These are phyloP conservation scores for Alternaria triticimaculans DNA, from an alignment of 2,329 filamentous ascomycete genomes.

Conservation along the genomic window DNA sequence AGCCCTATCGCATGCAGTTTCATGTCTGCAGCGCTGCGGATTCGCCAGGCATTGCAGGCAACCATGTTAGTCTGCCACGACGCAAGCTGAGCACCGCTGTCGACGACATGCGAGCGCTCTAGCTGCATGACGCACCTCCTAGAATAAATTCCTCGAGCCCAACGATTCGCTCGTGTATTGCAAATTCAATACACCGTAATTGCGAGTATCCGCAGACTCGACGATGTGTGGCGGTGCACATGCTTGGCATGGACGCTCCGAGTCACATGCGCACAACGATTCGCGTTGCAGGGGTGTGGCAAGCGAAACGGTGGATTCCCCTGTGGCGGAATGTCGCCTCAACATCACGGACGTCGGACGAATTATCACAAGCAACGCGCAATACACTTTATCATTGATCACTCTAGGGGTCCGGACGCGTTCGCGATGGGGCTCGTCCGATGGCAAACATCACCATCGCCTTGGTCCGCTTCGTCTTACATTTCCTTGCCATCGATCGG, in stretches of 20 bases:
- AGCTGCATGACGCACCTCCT: conserved; percentile 41
- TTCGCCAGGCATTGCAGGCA: conserved; percentile 25
- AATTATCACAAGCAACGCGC: conserved; percentile 17
- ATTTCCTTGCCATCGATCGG: conserved; percentile 10
- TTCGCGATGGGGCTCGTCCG: conserved; percentile 2
- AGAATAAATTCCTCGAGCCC: conserved; percentile 38
- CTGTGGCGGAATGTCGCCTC: conserved; percentile 36
- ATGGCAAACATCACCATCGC: conserved; percentile 12
- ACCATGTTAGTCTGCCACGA: conserved; percentile 44
- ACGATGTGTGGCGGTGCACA: conserved; percentile 42
- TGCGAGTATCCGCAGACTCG: conserved; percentile 14
- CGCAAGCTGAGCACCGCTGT: conserved; percentile 36
- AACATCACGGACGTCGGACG: conserved; percentile 26
- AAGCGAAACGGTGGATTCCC: conserved; percentile 18
- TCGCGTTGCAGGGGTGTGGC: conserved; percentile 15
- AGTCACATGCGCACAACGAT: conserved; percentile 33
- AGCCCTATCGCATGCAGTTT: conserved; percentile 36
- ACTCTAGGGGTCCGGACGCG: conserved; percentile 10
- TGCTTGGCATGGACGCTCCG: conserved; percentile 20
- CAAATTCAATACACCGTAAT: conserved; percentile 16
- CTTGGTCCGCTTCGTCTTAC: conserved; percentile 13
- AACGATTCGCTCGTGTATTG: conserved; percentile 26
- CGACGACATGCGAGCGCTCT: conserved; percentile 34
- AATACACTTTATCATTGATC: conserved; percentile 8
- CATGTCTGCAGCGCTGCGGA: conserved; percentile 28